Conservation (phyloP, 441 rosid genomes). For the Adansonia gregorii region DNA sequence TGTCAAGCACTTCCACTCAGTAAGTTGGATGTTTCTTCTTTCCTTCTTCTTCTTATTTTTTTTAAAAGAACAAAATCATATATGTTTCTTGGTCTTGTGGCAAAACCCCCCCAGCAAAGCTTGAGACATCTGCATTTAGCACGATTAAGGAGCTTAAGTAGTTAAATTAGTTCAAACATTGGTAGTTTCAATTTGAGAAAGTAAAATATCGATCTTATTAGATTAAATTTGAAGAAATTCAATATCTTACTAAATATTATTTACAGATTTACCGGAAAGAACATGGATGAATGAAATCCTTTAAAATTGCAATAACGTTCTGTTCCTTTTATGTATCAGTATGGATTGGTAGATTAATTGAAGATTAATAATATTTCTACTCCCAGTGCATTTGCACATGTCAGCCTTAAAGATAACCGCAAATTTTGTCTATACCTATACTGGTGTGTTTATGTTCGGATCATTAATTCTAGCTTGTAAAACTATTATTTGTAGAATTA, state of each 20-base stretch:
- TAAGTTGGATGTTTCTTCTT: conserved; percentile 31
- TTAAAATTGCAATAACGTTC: background rate
- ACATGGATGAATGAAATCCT: background rate
- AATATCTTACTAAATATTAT: background rate
- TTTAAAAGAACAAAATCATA: background rate
- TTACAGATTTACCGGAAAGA: conserved; percentile 1
- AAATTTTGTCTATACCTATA: background rate
- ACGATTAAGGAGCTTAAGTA: background rate
- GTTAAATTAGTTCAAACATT: background rate
- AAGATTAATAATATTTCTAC: background rate
- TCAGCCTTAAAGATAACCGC: conserved; percentile 13
- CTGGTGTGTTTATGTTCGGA: background rate
- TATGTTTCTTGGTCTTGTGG: background rate
- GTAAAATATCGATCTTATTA: background rate
- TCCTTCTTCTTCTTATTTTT: background rate
- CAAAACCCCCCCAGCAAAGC: background rate
- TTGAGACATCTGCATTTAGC: conserved; percentile 7
- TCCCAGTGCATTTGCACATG: conserved; percentile 8
- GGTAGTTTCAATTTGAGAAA: conserved; percentile 1
- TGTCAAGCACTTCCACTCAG: conserved; percentile 94
- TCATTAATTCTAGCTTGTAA: conserved; percentile 1
- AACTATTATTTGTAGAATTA: conserved; percentile 1
- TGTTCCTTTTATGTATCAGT: conserved; percentile 3
- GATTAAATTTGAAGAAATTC: background rate
- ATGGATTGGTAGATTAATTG: background rate